Conservation (phyloP, 108 stramenopile species). For the Stephanodiscus triporus region DNA sequence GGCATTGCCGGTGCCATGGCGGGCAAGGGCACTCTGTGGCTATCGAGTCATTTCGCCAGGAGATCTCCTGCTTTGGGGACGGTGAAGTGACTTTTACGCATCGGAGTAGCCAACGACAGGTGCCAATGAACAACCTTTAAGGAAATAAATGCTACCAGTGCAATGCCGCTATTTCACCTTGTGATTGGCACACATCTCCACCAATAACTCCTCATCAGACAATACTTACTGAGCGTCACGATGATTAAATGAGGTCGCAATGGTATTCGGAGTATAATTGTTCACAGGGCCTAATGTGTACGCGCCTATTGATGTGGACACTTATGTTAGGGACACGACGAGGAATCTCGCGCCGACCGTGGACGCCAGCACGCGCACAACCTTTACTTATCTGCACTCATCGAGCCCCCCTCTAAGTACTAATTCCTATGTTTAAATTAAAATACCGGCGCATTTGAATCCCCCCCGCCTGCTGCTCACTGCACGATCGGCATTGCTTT, state of each 20-base stretch:
- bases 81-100: background rate
- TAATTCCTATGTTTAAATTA: no score
- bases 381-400: no score
- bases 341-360: no score
- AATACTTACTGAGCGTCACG: background rate
- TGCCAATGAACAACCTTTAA: background rate
- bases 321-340: no score
- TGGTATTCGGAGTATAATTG: background rate
- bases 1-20: slow-evolving; percentile 60
- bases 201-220: background rate
- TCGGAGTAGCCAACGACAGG: background rate
- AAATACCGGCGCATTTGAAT: no score
- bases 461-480: no score
- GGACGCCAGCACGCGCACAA: no score
- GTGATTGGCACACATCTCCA: background rate
- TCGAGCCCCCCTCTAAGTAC: no score
- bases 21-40: slow-evolving; percentile 61
- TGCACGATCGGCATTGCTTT: no score
- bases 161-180: background rate
- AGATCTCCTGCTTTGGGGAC: background rate
- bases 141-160: background rate
- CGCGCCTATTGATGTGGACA: no score
- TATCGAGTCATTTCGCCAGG: slow-evolving; percentile 52
- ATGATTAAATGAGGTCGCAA: background rate
- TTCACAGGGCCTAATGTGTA: background rate